These are phyloP conservation scores for Capronia coronata DNA, from an alignment of 2,329 filamentous ascomycete genomes.

Conservation along the genomic window DNA sequence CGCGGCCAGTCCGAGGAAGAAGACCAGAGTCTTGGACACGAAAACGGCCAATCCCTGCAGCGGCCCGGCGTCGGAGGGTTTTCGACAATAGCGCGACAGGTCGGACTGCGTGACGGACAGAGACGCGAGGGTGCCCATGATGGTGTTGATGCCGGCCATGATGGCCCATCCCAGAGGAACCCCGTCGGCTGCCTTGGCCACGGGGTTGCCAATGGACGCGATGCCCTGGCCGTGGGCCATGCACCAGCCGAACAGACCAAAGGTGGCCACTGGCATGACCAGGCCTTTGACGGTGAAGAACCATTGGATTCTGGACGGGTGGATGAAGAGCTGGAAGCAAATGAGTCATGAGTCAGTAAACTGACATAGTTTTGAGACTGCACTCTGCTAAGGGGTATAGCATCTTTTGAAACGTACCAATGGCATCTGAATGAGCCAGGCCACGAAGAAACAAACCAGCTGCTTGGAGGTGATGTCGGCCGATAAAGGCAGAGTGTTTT, in stretches of 20 bases:
- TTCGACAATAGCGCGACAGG: conserved; percentile 7
- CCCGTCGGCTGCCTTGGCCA: neutral
- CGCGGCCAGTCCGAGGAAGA: conserved; percentile 38
- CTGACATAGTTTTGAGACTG: no score
- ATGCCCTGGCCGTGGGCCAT: conserved; percentile 2
- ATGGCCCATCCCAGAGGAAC: conserved; percentile 4
- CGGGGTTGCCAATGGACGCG: conserved; percentile 1
- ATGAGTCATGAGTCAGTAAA: neutral
- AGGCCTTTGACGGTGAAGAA: conserved; percentile 7
- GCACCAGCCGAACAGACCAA: conserved; percentile 4
- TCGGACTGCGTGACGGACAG: conserved; percentile 7
- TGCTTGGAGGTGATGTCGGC: conserved; percentile 5
- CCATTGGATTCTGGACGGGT: conserved; percentile 4
- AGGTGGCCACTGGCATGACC: conserved; percentile 2
- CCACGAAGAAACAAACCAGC: conserved; percentile 5
- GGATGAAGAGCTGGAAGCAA: neutral
- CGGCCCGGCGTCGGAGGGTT: conserved; percentile 1
- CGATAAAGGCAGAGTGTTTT: conserved; percentile 1
- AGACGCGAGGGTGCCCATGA: conserved; percentile 6
- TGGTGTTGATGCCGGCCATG: conserved; percentile 1
- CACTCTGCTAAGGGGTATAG: no score
- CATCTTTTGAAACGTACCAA: conserved; percentile 2
- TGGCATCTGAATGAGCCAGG: conserved; percentile 3
- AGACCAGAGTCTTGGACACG: conserved; percentile 36
- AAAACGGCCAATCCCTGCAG: conserved; percentile 29